Evolutionary conservation across 345 rosid species (phyloP).

Genomic region (Isatis tinctoria): DNA sequence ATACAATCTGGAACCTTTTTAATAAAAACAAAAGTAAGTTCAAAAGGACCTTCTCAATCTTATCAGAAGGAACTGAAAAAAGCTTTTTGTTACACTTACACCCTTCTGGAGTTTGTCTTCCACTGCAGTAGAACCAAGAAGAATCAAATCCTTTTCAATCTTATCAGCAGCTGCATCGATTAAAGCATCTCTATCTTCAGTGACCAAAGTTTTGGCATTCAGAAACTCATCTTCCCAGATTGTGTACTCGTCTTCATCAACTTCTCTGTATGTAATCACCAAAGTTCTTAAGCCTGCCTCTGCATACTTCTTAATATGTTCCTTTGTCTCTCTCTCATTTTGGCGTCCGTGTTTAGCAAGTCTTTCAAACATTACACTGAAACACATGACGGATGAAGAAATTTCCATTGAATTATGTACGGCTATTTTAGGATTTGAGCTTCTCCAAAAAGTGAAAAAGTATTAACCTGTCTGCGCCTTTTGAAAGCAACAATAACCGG

Average conservation of each 20-base stretch:
- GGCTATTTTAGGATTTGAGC: neutral
- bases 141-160: conserved; percentile 68
- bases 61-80: neutral
- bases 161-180: conserved; percentile 54
- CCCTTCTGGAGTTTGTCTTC: conserved; percentile 91
- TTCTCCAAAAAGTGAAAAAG: neutral
- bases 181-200: conserved; percentile 50
- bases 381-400: conserved; percentile 1
- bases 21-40: neutral
- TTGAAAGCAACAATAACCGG: conserved; percentile 59
- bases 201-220: conserved; percentile 50
- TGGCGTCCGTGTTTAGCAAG: conserved; percentile 47
- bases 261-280: conserved; percentile 71
- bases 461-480: conserved; percentile 92
- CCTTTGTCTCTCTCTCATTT: conserved; percentile 54
- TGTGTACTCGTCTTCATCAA: conserved; percentile 55
- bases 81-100: conserved; percentile 37
- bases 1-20: conserved; percentile 74
- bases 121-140: conserved; percentile 93
- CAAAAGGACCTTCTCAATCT: neutral
- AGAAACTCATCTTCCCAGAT: conserved; percentile 57
- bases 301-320: conserved; percentile 56
- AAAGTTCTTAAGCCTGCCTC: conserved; percentile 75
- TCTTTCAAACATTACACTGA: conserved; percentile 75
- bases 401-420: neutral